Base-by-base conservation (phyloP, 2,329 filamentous ascomycete species). In the Aspergillus japonicus region DNA sequence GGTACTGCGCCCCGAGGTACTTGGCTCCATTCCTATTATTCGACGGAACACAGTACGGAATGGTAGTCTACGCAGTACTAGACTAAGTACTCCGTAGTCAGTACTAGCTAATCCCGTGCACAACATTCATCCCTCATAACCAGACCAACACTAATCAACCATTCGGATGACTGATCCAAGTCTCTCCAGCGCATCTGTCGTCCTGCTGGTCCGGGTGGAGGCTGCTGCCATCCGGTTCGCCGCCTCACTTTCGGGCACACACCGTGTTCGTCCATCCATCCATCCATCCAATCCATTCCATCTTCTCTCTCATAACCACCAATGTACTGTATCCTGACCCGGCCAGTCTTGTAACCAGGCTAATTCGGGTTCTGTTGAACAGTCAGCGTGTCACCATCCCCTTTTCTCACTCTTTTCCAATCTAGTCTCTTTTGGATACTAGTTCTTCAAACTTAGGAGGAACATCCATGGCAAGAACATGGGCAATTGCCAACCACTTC, bases 221-320 rank as follows among this genome's bases (percentile, higher is more conserved):
- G 42, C 63, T 62, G 57, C 62, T 56, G 60, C 59, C 59, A 72
- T 75, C 73, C 73, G 73, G 71, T 73, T 75, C 70, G 73, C 70
- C 70, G 73, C 73, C 70, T 75, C 73, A 75, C 69, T 75, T 73
- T 72, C 44, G 44, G 48, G 56, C 31, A 50, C 62, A 61, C 62
- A 47, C 47, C 50, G 47, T 60, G 56, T 60, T 54, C 51, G 50
- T 55, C 60, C 47, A 23, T 55, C 50, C 56, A 50, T 47, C 52
- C 48, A 48, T 33, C 54, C 58, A 51, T 58, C 47, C 52, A 42
- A 54, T 54, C 52, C 33, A 8, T 29, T 54, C 52, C 33, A 8
- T 29, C 26, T 29, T 35, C 33, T 6, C 14, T 16, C 11, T 35
- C 33, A 35, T 35, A 11, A 35, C n/a, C 11, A 35, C 11, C 33